Conservation (phyloP, 257 asterid genomes). For the Linderniella brevidens region DNA sequence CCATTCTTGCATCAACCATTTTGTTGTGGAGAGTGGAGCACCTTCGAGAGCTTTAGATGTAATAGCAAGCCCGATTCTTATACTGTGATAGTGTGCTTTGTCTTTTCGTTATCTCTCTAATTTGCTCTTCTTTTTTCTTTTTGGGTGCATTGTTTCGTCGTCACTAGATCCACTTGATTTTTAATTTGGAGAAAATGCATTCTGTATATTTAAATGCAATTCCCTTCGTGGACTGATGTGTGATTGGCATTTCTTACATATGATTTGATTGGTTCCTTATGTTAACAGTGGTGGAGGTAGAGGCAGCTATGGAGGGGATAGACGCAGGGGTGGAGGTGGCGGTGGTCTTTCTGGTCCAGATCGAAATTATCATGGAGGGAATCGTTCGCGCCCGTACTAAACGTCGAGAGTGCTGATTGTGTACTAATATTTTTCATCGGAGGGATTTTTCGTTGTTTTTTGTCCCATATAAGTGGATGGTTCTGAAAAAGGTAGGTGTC, state of each 20-base stretch:
- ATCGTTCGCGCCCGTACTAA: constrained; percentile 90
- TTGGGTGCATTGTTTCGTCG: no score
- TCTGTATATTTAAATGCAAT: no score
- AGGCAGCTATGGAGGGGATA: constrained; percentile 80
- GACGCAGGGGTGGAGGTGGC: constrained; percentile 81
- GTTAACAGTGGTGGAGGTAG: constrained; percentile 71
- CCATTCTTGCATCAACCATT: not conserved
- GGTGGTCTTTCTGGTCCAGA: constrained; percentile 94
- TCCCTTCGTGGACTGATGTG: not conserved
- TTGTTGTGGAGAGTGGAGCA: not conserved
- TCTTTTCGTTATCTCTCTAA: no score
- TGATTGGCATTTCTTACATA: not conserved
- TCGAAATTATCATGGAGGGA: constrained; percentile 79
- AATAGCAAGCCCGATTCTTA: no score
- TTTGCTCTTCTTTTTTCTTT: no score
- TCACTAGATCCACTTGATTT: no score
- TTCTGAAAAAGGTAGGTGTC: constrained; percentile 60
- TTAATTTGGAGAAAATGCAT: no score
- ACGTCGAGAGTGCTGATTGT: constrained; percentile 26
- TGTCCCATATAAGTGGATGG: constrained; percentile 70
- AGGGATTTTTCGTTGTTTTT: constrained; percentile 44
- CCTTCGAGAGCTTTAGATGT: no score
- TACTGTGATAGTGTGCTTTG: no score
- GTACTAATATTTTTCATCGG: constrained; percentile 71
- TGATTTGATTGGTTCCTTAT: not conserved